Evolutionary conservation across 371 early-diverging fungal species (phyloP).

Genomic region (Capniomyces stellatus): DNA sequence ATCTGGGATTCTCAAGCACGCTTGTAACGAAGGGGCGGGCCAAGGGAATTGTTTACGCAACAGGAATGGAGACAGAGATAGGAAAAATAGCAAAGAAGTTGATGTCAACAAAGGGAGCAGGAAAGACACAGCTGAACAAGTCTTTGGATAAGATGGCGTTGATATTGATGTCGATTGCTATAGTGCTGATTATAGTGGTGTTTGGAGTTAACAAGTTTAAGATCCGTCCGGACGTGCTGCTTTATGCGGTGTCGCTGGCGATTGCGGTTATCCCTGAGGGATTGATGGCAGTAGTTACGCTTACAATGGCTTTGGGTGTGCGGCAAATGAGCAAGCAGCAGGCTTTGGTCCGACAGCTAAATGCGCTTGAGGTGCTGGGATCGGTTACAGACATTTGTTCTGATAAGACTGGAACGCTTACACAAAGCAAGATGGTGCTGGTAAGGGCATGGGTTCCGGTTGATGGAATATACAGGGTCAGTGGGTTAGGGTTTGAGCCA

Average conservation of each 20-base stretch:
- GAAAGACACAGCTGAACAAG: conserved; percentile 57
- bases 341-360: conserved; percentile 75
- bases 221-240: conserved; percentile 30
- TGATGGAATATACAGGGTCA: conserved; percentile 37
- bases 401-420: conserved; percentile 71
- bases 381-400: conserved; percentile 84
- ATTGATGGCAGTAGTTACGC: conserved; percentile 68
- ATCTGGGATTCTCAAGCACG: conserved; percentile 37
- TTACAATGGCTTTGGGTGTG: conserved; percentile 88
- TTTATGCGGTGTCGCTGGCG: conserved; percentile 65
- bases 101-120: conserved; percentile 38
- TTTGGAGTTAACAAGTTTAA: conserved; percentile 43
- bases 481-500: conserved; percentile 44
- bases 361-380: conserved; percentile 76
- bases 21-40: conserved; percentile 44
- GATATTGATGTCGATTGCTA: conserved; percentile 41
- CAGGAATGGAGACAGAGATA: conserved; percentile 79
- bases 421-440: conserved; percentile 51
- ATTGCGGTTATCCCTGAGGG: conserved; percentile 94
- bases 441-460: conserved; percentile 49
- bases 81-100: conserved; percentile 79
- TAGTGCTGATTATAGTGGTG: conserved; percentile 50
- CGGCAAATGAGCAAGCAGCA: conserved; percentile 65
- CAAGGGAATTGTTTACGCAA: conserved; percentile 48
- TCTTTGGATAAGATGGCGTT: conserved; percentile 54